phyloP scores from a whole-genome alignment of 2,329 filamentous ascomycete genomes.

The Arthrobotrys sphaeroides region DNA sequence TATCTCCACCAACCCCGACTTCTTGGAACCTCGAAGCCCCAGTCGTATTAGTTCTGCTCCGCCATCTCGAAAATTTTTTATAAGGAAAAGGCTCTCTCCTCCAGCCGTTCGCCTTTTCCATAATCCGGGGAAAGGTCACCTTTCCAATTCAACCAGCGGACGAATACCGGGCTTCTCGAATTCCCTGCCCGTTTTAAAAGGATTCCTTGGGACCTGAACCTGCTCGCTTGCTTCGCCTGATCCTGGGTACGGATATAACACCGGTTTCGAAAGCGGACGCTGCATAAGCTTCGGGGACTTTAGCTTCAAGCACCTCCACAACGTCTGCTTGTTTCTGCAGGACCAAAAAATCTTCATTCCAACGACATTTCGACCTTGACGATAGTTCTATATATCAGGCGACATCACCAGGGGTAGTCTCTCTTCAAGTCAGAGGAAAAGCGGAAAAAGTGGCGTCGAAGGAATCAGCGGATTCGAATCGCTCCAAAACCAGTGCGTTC shows the following conservation, averaged over 20 bases:
- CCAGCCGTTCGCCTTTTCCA: conserved; percentile 5
- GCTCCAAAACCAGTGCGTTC: conserved; percentile 23
- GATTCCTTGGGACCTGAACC: conserved; percentile 23
- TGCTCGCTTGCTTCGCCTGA: conserved; percentile 11
- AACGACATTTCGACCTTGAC: neutral
- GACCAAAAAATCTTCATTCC: conserved; percentile 27
- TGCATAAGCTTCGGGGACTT: conserved; percentile 54
- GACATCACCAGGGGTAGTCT: conserved; percentile 4
- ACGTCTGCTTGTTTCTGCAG: conserved; percentile 46
- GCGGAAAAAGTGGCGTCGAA: conserved; percentile 26
- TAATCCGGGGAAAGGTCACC: conserved; percentile 4
- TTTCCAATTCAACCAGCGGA: conserved; percentile 24
- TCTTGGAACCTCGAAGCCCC: conserved; percentile 23
- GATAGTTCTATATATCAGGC: neutral
- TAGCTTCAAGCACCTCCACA: conserved; percentile 43
- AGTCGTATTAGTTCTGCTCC: conserved; percentile 18
- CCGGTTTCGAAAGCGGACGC: conserved; percentile 47
- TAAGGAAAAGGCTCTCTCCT: neutral
- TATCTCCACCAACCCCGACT: conserved; percentile 19
- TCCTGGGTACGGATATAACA: conserved; percentile 19
- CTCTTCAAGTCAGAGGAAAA: neutral
- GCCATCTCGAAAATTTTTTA: conserved; percentile 26
- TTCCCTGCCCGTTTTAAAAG: conserved; percentile 39
- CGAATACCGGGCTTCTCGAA: conserved; percentile 38
- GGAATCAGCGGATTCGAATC: conserved; percentile 39